These are phyloP conservation scores for Jamesozyma piceae DNA, from an alignment of 805 yeast genomes.

Conservation along the genomic window DNA sequence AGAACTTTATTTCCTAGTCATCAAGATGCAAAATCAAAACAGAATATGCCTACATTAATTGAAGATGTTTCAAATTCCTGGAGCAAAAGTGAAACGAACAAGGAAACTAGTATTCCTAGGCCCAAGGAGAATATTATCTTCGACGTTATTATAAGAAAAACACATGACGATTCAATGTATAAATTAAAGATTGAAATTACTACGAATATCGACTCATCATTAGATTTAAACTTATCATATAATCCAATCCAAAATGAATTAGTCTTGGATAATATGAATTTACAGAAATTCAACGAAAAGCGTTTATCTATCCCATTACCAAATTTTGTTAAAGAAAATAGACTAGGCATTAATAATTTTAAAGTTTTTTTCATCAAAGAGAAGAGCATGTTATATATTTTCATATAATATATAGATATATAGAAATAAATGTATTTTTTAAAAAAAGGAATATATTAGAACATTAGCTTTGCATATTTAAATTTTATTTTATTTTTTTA, in stretches of 20 bases:
- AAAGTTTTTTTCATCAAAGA: constrained; percentile 26
- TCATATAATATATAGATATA: constrained; percentile 16
- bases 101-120: neutral
- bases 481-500: too few relatives aligned
- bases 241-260: constrained; percentile 26
- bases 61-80: constrained; percentile 37
- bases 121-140: constrained; percentile 18
- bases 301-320: constrained; percentile 34
- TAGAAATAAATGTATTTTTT: neutral
- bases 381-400: constrained; percentile 25
- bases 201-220: constrained; percentile 28
- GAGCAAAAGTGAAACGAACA: neutral
- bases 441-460: neutral
- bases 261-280: constrained; percentile 26
- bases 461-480: neutral
- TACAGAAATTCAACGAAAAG: constrained; percentile 15
- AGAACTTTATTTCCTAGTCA: constrained; percentile 22
- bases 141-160: constrained; percentile 25
- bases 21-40: neutral
- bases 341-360: constrained; percentile 10
- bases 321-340: constrained; percentile 13
- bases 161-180: constrained; percentile 23
- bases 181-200: constrained; percentile 31
- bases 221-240: constrained; percentile 30
- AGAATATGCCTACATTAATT: constrained; percentile 36